A percentile compares a stretch with the other conserved stretches of the same genome.
phyloP scores from a whole-genome alignment of 345 rosid species.

The Eucalyptus tenuipes region DNA sequence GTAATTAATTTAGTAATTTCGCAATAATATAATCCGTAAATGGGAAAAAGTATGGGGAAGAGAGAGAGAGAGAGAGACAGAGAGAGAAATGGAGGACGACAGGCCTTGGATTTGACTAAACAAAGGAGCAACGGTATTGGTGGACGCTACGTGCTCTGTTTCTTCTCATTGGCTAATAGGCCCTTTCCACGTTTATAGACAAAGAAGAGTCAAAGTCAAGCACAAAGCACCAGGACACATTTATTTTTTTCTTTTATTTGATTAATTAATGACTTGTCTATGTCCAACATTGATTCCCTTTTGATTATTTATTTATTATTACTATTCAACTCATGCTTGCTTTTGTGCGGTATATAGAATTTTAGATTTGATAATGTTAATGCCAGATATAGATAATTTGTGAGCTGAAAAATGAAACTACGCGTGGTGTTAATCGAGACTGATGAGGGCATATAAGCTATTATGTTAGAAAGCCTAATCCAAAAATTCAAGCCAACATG shows the following conservation, averaged over 20 bases:
- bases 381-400: rapidly evolving
- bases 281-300: not conserved
- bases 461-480: rapidly evolving
- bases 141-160: not conserved
- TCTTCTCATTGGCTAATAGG: not conserved
- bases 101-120: not conserved
- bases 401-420: not conserved
- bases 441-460: rapidly evolving
- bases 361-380: not conserved
- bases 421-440: rapidly evolving
- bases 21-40: not conserved
- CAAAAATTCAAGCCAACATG: rapidly evolving
- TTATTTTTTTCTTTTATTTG: not conserved
- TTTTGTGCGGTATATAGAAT: not conserved
- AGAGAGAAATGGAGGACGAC: not conserved
- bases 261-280: not conserved
- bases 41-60: not conserved
- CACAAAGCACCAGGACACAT: not conserved
- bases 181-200: not conserved
- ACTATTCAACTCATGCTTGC: not conserved
- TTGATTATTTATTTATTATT: not conserved
- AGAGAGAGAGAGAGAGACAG: not conserved
- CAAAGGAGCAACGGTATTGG: not conserved
- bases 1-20: not conserved
- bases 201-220: not conserved